Evolutionary conservation across 2,329 filamentous ascomycete genomes (phyloP), one percentile per base, ranked within the genome.

Genomic region (Didymella arachidicola): DNA sequence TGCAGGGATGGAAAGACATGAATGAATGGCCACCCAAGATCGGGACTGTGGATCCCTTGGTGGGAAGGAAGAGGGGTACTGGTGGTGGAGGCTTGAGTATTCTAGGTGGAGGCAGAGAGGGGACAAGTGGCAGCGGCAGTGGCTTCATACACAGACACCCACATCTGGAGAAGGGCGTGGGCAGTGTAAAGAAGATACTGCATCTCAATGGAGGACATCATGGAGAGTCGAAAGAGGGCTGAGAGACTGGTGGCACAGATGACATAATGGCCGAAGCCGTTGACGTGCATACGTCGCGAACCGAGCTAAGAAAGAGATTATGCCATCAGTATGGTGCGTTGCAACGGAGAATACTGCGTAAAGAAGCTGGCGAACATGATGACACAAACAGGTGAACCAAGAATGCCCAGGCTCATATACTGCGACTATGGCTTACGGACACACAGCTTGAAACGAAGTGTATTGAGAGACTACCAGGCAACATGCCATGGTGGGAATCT

Each of bases 1-100:
- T 98, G 0, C 84, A 89, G 27, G 94, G 94, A 42, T 97, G 94
- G 94, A 96, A 96, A 77, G 85, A 91, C 39, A 92, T 95, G 69
- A 93, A 93, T 16, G 92, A 97, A 76, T 98, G 94, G 94, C 93
- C 94, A 4, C 92, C 91, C 1, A 86, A 86, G 65, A 75, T 82
- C 0, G 79, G 79, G 18, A 70, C 83, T 45, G 67, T 81, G 44
- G 80, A 85, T 70, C 74, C 82, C 62, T 78, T 78, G 43, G 73
- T 78, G 6, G 73, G 77, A 38, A 76, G 76, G 65, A 77, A 75
- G 63, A 71, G 71, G 34, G 68, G 63, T 19, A 43, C 11, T 45
- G 46, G 7, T 4, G 27, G n/a, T 14, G 14, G 11, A 22, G 30
- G 50, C 11, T n/a, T 36, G 8, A 12, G 16, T 10, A 43, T n/a